A percentile compares a stretch with the other conserved stretches of the same genome.
Evolutionary conservation across 1,284 basidiomycete genomes (phyloP).

Genomic region (Cutaneotrichosporon curvatum): DNA sequence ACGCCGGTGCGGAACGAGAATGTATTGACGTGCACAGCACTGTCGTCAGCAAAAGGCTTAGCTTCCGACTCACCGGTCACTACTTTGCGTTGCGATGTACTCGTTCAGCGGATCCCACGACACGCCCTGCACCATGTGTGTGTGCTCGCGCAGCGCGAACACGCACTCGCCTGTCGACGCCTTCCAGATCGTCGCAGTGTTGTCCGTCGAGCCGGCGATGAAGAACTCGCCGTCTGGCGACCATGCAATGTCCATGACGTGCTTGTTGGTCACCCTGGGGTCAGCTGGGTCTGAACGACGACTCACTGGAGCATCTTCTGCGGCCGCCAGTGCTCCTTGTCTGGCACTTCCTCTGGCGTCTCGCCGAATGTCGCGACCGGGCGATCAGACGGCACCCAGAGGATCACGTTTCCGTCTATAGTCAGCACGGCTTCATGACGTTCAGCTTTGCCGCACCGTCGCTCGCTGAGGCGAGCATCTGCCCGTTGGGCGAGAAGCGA

Average conservation of each 20-base stretch:
- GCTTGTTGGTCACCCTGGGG: slow-evolving; percentile 62
- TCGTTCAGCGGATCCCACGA: slow-evolving; percentile 94
- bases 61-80: slow-evolving; percentile 57
- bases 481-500: slow-evolving; percentile 91
- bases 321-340: slow-evolving; percentile 94
- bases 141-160: slow-evolving; percentile 58
- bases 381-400: slow-evolving; percentile 79
- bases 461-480: slow-evolving; percentile 83
- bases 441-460: slow-evolving; percentile 61
- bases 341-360: slow-evolving; percentile 72
- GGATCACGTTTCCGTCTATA: slow-evolving; percentile 89
- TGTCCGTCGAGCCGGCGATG: slow-evolving; percentile 91
- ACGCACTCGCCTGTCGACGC: slow-evolving; percentile 43
- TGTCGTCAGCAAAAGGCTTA: slow-evolving; percentile 17
- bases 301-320: slow-evolving; percentile 75
- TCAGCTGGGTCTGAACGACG: not conserved
- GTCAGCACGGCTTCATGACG: slow-evolving; percentile 1
- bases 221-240: slow-evolving; percentile 90
- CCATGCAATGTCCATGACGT: slow-evolving; percentile 97
- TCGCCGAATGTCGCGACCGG: slow-evolving; percentile 71
- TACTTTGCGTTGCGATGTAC: slow-evolving; percentile 89
- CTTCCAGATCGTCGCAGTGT: slow-evolving; percentile 59
- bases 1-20: slow-evolving; percentile 67
- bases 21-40: slow-evolving; percentile 77
- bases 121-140: slow-evolving; percentile 91